Evolutionary conservation across 805 yeast genomes (phyloP).

Genomic region (Candida ulmi): DNA sequence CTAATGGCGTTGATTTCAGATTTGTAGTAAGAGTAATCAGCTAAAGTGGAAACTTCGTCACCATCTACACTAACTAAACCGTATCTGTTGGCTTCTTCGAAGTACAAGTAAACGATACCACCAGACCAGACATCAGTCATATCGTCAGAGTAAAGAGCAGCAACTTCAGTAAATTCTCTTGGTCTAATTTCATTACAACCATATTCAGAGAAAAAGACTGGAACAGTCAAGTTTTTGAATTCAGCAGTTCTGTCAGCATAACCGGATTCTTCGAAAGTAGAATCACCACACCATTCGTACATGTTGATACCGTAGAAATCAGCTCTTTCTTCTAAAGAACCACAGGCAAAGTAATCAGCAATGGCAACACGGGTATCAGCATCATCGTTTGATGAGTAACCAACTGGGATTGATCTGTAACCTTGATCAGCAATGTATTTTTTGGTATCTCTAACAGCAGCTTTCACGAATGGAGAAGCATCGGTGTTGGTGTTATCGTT

Average conservation of each 20-base stretch:
- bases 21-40: conserved; percentile 59
- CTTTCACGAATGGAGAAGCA: conserved; percentile 78
- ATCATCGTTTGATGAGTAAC: conserved; percentile 80
- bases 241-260: conserved; percentile 59
- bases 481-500: conserved; percentile 60
- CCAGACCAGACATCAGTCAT: conserved; percentile 89
- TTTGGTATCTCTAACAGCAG: conserved; percentile 76
- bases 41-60: conserved; percentile 49
- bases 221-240: conserved; percentile 61
- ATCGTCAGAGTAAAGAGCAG: conserved; percentile 51
- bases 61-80: conserved; percentile 58
- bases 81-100: conserved; percentile 67
- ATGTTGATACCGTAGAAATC: conserved; percentile 86
- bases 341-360: conserved; percentile 77
- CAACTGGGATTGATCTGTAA: conserved; percentile 71
- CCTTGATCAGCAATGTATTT: conserved; percentile 53
- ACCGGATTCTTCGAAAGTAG: conserved; percentile 57
- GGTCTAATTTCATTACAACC: conserved; percentile 71
- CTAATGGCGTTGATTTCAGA: conserved; percentile 47
- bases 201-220: conserved; percentile 76
- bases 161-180: conserved; percentile 70
- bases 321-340: conserved; percentile 55
- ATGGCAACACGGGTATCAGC: conserved; percentile 54
- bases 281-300: conserved; percentile 84
- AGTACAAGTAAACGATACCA: conserved; percentile 86